Conservation (phyloP, 345 rosid species). For the Bruguiera gymnorhiza region DNA sequence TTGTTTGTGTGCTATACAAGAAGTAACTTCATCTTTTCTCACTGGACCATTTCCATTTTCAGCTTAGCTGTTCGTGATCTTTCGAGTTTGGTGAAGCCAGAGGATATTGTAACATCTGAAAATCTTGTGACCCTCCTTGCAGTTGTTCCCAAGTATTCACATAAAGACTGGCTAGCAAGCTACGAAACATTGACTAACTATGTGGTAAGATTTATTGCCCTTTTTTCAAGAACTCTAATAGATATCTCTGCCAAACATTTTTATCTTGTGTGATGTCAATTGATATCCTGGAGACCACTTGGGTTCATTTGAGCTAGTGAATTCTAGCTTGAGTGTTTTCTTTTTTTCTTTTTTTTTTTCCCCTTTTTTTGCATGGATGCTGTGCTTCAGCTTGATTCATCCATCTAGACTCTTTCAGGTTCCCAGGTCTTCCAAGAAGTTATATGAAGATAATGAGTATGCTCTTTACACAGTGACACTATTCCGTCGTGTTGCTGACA, state of each 20-base stretch:
- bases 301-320: constrained; percentile 1
- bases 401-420: constrained; percentile 51
- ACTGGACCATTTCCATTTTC: constrained; percentile 33
- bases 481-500: constrained; percentile 91
- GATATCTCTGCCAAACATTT: not conserved
- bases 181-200: constrained; percentile 87
- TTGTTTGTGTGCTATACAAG: no score
- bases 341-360: not conserved
- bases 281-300: not conserved
- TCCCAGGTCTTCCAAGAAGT: constrained; percentile 89
- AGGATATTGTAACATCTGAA: constrained; percentile 79
- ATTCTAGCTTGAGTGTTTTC: not conserved
- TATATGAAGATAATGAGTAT: constrained; percentile 96
- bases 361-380: not conserved
- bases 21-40: not conserved
- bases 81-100: constrained; percentile 85
- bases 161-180: constrained; percentile 94
- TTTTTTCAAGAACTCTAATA: not conserved
- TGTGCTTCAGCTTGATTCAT: constrained; percentile 1
- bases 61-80: constrained; percentile 99
- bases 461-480: constrained; percentile 89
- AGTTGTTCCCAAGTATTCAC: constrained; percentile 87
- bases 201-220: constrained; percentile 58
- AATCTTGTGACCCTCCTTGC: constrained; percentile 85
- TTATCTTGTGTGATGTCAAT: not conserved